A percentile compares a stretch with the other conserved stretches of the same genome.
phyloP scores from a whole-genome alignment of 331 rosid species.

The Malus hybrid region DNA sequence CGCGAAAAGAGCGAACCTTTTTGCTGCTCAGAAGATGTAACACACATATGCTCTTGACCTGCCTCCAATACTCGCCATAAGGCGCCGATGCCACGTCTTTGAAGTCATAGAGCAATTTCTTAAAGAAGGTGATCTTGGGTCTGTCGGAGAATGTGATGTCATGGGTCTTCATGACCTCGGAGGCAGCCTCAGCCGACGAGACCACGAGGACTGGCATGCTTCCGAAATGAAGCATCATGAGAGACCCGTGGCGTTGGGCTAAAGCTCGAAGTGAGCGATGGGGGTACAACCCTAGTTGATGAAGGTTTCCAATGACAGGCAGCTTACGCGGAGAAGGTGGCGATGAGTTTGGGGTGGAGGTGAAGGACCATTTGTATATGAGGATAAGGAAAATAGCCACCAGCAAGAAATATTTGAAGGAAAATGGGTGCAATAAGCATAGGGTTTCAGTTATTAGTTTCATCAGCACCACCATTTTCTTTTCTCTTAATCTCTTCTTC shows the following conservation, averaged over 20 bases:
- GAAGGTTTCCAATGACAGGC: neutral
- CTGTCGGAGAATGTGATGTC: neutral
- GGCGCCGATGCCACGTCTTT: neutral
- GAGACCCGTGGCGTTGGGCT: slow-evolving; percentile 4
- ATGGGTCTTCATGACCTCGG: neutral
- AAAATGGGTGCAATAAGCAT: neutral
- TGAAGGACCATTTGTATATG: neutral
- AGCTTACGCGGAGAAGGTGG: neutral
- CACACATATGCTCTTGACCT: slow-evolving; percentile 3
- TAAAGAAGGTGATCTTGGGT: neutral
- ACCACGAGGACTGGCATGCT: neutral
- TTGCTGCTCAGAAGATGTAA: neutral
- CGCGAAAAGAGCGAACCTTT: neutral
- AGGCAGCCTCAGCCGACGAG: neutral
- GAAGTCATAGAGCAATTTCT: neutral
- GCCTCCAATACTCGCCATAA: slow-evolving; percentile 15
- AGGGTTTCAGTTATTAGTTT: no score
- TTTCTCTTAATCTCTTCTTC: no score
- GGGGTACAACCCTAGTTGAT: neutral
- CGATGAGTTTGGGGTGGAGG: neutral
- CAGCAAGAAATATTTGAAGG: neutral
- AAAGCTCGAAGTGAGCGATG: neutral
- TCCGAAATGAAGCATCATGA: slow-evolving; percentile 3
- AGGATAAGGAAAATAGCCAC: slow-evolving; percentile 1
- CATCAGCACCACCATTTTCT: no score